Evolutionary conservation across 306 rosid genomes (phyloP), one percentile per base, ranked within the genome.

Genomic region (Medicago lupulina): DNA sequence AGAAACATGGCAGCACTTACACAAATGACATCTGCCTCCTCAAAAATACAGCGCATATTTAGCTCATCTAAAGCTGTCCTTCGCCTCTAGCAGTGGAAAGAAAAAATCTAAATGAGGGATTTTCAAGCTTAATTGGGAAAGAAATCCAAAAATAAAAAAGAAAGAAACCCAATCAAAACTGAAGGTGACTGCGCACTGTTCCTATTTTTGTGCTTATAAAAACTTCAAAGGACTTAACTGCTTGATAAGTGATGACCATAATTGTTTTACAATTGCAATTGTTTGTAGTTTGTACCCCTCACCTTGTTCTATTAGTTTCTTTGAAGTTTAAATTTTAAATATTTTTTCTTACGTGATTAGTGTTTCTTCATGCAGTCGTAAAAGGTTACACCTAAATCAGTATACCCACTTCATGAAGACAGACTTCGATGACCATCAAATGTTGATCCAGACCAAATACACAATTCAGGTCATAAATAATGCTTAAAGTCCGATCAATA

Each of bases 41-140:
- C 88, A 39, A 95, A 95, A 83, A 95, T 87, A 64, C 85, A 67
- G 58, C 98, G 91, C 98, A 95, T 92, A 76, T 95, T 95, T 77
- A 95, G 92, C 78, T 95, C 98, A 83, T 95, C 98, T 50, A 86
- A 8, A 23, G 96, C 89, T 67, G 97, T 92, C 82, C 96, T 83
- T 49, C 97, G 96, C 73, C 98, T 95, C 98, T 95, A 70, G 71
- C 73, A 83, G 74, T 40, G 64, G 23, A 51, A 71, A 81, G 18
- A 71, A 71, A 16, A 63, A 43, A 38, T 63, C 14, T 19, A 23
- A 81, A 63, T 81, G 38, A 81, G 85, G 21, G 69, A 25, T 10
- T 53, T 51, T 40, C 74, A 39, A 81, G 19, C 38, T 69, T 61
- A 40, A 50, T 41, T 51, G 43, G 41, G 62, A 65, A 64, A 70